Conservation (phyloP, 1,139 yeast genomes). For the Saccharomyces hybrid region DNA sequence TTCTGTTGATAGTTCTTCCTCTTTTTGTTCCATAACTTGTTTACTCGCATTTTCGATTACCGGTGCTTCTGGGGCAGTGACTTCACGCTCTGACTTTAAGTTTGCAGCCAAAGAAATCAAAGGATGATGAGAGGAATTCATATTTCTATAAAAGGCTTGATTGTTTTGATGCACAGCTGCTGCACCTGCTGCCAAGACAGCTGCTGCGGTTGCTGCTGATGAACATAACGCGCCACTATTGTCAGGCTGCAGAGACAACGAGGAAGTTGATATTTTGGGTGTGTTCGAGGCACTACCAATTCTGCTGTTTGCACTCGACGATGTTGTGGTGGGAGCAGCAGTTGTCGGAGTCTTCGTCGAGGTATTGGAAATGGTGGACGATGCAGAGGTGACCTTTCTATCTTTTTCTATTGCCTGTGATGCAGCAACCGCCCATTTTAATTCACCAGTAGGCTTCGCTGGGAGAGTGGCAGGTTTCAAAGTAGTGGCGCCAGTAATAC, state of each 20-base stretch:
- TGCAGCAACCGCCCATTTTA: conserved; percentile 70
- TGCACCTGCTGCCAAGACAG: conserved; percentile 24
- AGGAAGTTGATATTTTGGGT: conserved; percentile 15
- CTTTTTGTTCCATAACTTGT: conserved; percentile 11
- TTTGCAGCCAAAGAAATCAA: neutral
- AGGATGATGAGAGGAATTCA: neutral
- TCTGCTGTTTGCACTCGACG: conserved; percentile 11
- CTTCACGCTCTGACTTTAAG: neutral
- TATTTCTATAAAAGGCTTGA: conserved; percentile 16
- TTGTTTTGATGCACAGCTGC: conserved; percentile 22
- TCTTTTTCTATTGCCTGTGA: conserved; percentile 37
- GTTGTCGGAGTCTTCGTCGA: conserved; percentile 9
- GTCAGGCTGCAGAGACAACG: conserved; percentile 7
- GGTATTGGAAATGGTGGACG: conserved; percentile 12
- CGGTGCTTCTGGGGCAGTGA: neutral
- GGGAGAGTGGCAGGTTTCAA: conserved; percentile 66
- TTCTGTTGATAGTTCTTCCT: conserved; percentile 26
- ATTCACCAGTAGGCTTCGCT: conserved; percentile 52
- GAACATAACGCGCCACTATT: conserved; percentile 7
- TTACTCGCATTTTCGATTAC: neutral
- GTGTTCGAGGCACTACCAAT: conserved; percentile 11
- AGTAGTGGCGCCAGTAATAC: conserved; percentile 35
- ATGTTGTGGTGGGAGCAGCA: conserved; percentile 11
- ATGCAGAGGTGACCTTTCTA: conserved; percentile 10
- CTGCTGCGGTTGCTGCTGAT: neutral